Base-by-base conservation (phyloP, 768 basidiomycete species). In the Suillus lakei region DNA sequence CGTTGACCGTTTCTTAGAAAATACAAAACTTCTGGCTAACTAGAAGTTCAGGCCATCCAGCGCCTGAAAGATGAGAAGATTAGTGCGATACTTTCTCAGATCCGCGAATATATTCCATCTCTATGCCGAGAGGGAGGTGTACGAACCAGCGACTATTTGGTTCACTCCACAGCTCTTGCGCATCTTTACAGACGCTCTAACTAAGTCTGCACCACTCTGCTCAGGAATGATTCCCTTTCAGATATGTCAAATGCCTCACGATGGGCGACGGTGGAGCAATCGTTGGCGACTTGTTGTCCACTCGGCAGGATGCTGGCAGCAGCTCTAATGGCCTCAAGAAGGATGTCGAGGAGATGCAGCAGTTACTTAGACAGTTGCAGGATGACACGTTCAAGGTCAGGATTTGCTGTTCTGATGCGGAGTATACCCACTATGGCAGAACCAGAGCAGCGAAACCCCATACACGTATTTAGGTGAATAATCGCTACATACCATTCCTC, bases 71-170 rank as follows among this genome's bases (percentile, higher is more conserved):
- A 98, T 70, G 84, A 85, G 71, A 89, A 83, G 69, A 88, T 95
- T 7, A 88, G 88, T 13, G 78, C 80, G 3, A 80, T 96, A 28
- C 84, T 98, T 48, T 78, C 80, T 3, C 83, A 84, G 63, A 89
- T 98, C 56, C 88, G 93, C n/a, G 81, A 86, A 2, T 98, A 90
- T 74, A 85, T 98, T 9, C 96, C 96, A 0, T 91, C 90, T 44
- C 16, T 16, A n/a, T n/a, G n/a, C 39, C 16, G 39, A 41, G 16
- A 18, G 39, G 5, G 39, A 41, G 39, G 16, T 41, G 13, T 16
- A 16, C 5, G 39, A 16, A 41, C 39, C 16, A 41, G 13, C 5
- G 39, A 16, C 16, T 5, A 6, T 16, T 16, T 41, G 38, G 38
- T 39, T 5, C 38, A 39, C 38, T n/a, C 13, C 39, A 41, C 39